Percentiles rank a stretch among this genome's conserved stretches.
Conservation (phyloP, 257 asterid species). For the Nicotiana obtusifolia region DNA sequence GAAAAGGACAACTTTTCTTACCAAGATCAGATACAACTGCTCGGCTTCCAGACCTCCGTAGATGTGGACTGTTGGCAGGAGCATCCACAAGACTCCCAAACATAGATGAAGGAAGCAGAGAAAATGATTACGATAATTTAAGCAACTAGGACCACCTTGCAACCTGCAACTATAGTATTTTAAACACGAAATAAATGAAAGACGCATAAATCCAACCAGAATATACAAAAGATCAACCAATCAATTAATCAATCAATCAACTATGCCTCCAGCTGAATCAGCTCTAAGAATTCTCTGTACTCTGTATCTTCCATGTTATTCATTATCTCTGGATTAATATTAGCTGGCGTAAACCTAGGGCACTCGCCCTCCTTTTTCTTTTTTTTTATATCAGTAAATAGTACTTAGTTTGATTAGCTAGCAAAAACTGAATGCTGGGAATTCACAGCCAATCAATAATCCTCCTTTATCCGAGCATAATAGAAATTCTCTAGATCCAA, state of each 20-base stretch:
- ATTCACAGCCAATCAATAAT: background rate
- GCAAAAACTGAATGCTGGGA: background rate
- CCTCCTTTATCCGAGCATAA: background rate
- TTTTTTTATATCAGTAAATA: background rate
- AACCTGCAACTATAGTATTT: slow-evolving; percentile 27
- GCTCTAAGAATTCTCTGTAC: background rate
- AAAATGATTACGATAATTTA: slow-evolving; percentile 21
- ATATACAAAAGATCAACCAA: background rate
- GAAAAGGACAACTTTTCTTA: slow-evolving; percentile 25
- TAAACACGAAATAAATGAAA: background rate
- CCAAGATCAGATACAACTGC: slow-evolving; percentile 78
- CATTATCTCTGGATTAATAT: background rate
- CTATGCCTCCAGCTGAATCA: background rate
- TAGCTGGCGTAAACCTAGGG: background rate
- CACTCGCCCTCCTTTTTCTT: background rate
- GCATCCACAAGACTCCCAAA: slow-evolving; percentile 67
- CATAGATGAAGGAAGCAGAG: slow-evolving; percentile 65
- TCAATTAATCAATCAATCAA: background rate
- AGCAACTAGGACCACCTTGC: slow-evolving; percentile 3
- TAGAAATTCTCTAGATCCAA: slow-evolving; percentile 3
- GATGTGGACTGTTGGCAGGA: slow-evolving; percentile 76
- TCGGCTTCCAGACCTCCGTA: slow-evolving; percentile 94
- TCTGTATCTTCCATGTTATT: background rate
- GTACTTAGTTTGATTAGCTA: background rate
- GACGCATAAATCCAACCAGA: background rate